These are phyloP conservation scores for Pythium folliculosum DNA, from an alignment of 352 stramenopile species.

Conservation along the genomic window DNA sequence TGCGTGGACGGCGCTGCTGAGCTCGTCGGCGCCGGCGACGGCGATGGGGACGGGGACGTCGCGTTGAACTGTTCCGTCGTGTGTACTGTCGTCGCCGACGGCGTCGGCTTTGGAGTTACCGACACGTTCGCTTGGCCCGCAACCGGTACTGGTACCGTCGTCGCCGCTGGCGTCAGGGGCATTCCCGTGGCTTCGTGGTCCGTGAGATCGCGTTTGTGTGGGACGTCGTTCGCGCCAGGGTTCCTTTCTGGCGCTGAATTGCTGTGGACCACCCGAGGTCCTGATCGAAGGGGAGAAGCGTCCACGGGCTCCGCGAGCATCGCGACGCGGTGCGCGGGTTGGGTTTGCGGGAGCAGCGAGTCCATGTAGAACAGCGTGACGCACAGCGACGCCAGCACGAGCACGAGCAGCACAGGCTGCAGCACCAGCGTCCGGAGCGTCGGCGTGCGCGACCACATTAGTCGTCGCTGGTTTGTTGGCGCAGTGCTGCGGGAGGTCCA, in stretches of 20 bases:
- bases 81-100: neutral
- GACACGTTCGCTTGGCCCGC: too few relatives aligned
- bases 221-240: neutral
- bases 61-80: neutral
- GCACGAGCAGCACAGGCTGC: constrained; percentile 10
- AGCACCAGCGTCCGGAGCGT: neutral
- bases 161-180: too few relatives aligned
- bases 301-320: constrained; percentile 22
- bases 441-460: too few relatives aligned
- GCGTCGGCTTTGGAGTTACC: neutral
- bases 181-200: too few relatives aligned
- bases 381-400: constrained; percentile 11
- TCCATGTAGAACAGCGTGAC: constrained; percentile 12
- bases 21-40: neutral
- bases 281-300: neutral
- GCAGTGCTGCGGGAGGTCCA: too few relatives aligned
- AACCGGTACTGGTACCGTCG: too few relatives aligned
- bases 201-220: neutral
- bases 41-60: neutral
- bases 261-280: too few relatives aligned
- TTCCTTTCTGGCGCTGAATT: too few relatives aligned
- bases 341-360: neutral
- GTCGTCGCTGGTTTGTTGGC: too few relatives aligned
- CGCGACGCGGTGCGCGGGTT: neutral
- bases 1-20: neutral